Percentiles rank a stretch among this genome's conserved stretches.
Evolutionary conservation across 805 yeast genomes (phyloP).

Genomic region (Candida ortonii): DNA sequence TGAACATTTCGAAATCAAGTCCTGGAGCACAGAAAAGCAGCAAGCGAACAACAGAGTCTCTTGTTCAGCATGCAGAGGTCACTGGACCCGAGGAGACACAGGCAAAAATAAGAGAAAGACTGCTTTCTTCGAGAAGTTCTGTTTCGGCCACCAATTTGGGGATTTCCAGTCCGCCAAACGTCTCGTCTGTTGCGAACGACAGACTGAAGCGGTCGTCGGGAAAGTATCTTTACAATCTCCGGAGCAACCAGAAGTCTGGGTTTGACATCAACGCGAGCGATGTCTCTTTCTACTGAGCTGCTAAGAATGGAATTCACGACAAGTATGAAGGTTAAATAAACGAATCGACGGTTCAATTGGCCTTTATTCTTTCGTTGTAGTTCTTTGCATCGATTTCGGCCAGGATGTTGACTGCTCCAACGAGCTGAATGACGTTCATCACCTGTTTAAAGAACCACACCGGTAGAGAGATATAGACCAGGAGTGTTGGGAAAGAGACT

Average conservation of each 20-base stretch:
- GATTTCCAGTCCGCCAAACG: constrained; percentile 2
- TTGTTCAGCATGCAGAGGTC: too few species aligned
- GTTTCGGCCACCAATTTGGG: constrained; percentile 1
- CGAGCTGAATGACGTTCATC: constrained; percentile 84
- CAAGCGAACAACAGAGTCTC: too few species aligned
- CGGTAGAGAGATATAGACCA: constrained; percentile 65
- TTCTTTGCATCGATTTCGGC: constrained; percentile 74
- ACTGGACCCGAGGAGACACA: too few species aligned
- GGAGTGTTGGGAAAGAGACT: constrained; percentile 29
- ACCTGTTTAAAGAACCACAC: constrained; percentile 88
- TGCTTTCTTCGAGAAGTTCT: constrained; percentile 15
- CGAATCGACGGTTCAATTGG: constrained; percentile 8
- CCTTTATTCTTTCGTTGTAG: constrained; percentile 32
- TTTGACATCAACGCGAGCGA: constrained; percentile 16
- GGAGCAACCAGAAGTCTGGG: constrained; percentile 10
- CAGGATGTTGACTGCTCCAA: constrained; percentile 76
- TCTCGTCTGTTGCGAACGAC: constrained; percentile 3
- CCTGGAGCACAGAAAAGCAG: background rate
- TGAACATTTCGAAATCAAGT: constrained; percentile 21
- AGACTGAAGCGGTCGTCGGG: constrained; percentile 19
- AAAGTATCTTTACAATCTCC: constrained; percentile 20
- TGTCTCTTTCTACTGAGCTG: constrained; percentile 17
- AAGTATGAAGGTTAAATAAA: background rate
- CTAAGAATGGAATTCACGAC: constrained; percentile 1
- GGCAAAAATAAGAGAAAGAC: constrained; percentile 18